These are phyloP conservation scores for Didymella glomerata DNA, from an alignment of 2,329 filamentous ascomycete genomes.

Conservation along the genomic window DNA sequence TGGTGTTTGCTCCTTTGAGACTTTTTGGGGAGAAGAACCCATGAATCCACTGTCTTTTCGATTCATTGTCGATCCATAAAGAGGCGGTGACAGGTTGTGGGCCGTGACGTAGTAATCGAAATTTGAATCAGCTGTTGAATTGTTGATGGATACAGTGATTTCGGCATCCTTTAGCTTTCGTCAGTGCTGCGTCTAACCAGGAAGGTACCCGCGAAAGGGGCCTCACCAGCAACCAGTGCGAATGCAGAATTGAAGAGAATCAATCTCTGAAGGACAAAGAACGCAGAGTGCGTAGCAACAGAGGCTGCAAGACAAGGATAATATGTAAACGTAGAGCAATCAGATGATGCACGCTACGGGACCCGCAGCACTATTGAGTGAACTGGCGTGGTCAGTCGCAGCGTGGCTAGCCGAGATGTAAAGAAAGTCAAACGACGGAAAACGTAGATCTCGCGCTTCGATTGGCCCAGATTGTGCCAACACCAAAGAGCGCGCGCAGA, in stretches of 20 bases:
- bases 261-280: slow-evolving; percentile 11
- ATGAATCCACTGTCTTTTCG: slow-evolving; percentile 48
- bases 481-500: slow-evolving; percentile 28
- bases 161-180: slow-evolving; percentile 36
- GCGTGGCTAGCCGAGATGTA: slow-evolving; percentile 22
- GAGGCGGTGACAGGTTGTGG: slow-evolving; percentile 24
- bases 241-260: slow-evolving; percentile 25
- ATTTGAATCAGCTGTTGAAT: slow-evolving; percentile 25
- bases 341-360: slow-evolving; percentile 33
- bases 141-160: slow-evolving; percentile 32
- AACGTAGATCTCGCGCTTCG: slow-evolving; percentile 33
- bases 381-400: slow-evolving; percentile 32
- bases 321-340: slow-evolving; percentile 31
- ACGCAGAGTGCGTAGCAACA: slow-evolving; percentile 13
- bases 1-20: slow-evolving; percentile 25
- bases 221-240: slow-evolving; percentile 40
- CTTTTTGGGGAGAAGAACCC: slow-evolving; percentile 33
- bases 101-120: slow-evolving; percentile 27
- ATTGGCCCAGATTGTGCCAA: slow-evolving; percentile 34
- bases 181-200: slow-evolving; percentile 34
- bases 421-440: slow-evolving; percentile 28
- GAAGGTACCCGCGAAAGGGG: slow-evolving; percentile 35
- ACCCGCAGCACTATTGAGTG: slow-evolving; percentile 36
- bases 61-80: slow-evolving; percentile 44
- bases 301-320: slow-evolving; percentile 18